A percentile compares a stretch with the other conserved stretches of the same genome.
These are phyloP conservation scores for Heritiera fomes DNA, from an alignment of 345 rosid species.

Conservation along the genomic window DNA sequence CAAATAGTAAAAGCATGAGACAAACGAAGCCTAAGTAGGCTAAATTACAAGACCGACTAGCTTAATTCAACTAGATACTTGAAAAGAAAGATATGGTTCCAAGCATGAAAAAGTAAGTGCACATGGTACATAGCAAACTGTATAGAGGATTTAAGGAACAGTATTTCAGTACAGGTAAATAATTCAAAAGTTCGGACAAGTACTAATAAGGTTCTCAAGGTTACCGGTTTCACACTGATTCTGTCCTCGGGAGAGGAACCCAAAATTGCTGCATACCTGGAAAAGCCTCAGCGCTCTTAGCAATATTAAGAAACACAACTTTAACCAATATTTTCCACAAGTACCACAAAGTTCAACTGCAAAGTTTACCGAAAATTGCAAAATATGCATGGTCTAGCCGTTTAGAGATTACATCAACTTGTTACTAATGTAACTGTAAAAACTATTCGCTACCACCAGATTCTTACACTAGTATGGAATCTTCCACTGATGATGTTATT, in stretches of 20 bases:
- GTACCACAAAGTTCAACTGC: not conserved
- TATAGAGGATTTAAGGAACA: not conserved
- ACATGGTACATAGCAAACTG: not conserved
- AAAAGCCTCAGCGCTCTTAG: not conserved
- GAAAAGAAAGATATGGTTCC: not conserved
- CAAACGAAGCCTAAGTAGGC: not conserved
- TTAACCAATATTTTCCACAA: not conserved
- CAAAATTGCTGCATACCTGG: constrained; percentile 83
- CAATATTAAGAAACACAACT: not conserved
- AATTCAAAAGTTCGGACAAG: not conserved
- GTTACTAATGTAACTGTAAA: not conserved
- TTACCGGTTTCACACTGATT: constrained; percentile 65
- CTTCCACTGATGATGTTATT: constrained; percentile 78
- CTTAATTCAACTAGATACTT: constrained; percentile 12
- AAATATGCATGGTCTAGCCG: not conserved
- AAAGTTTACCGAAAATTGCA: not conserved
- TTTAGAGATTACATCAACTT: not conserved
- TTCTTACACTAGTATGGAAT: constrained; percentile 76
- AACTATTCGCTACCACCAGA: constrained; percentile 12
- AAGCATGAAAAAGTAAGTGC: not conserved
- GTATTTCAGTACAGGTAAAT: not conserved
- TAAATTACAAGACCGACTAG: not conserved
- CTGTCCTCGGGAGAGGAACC: constrained; percentile 61
- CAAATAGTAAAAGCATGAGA: not conserved
- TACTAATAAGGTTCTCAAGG: not conserved